Conservation (phyloP, 1,284 basidiomycete genomes). For the Schizophyllum amplum region DNA sequence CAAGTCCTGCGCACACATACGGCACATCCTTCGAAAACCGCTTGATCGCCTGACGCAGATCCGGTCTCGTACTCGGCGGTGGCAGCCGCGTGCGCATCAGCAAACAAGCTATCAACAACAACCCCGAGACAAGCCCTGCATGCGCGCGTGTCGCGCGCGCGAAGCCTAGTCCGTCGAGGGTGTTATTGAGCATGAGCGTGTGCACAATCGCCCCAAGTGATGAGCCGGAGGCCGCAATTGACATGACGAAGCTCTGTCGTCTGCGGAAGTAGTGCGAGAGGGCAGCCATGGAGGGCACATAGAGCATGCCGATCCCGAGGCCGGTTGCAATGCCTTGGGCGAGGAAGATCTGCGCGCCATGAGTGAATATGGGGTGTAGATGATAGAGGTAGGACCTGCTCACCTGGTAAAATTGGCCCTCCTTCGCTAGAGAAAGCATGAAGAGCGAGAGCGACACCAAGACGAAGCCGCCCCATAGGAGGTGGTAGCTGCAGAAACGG, state of each 20-base stretch:
- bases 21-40: slow-evolving; percentile 11
- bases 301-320: slow-evolving; percentile 24
- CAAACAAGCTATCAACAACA: slow-evolving; percentile 20
- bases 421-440: slow-evolving; percentile 27
- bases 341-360: slow-evolving; percentile 22
- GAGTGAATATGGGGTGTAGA: background rate
- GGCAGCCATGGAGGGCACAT: slow-evolving; percentile 25
- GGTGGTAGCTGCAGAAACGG: slow-evolving; percentile 14
- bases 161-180: slow-evolving; percentile 24
- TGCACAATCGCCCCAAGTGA: slow-evolving; percentile 23
- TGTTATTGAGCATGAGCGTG: slow-evolving; percentile 31
- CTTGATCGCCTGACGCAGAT: slow-evolving; percentile 8
- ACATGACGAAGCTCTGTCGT: slow-evolving; percentile 23
- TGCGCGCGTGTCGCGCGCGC: slow-evolving; percentile 21
- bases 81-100: slow-evolving; percentile 19
- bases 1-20: slow-evolving; percentile 11
- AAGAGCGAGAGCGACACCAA: slow-evolving; percentile 23
- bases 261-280: slow-evolving; percentile 28
- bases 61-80: slow-evolving; percentile 5
- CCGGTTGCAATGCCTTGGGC: slow-evolving; percentile 27
- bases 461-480: slow-evolving; percentile 19
- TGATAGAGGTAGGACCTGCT: background rate
- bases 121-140: slow-evolving; percentile 16
- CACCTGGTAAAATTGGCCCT: slow-evolving; percentile 25
- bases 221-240: slow-evolving; percentile 24